phyloP scores from a whole-genome alignment of 2,329 filamentous ascomycete genomes.

The Pseudogymnoascus sp. region DNA sequence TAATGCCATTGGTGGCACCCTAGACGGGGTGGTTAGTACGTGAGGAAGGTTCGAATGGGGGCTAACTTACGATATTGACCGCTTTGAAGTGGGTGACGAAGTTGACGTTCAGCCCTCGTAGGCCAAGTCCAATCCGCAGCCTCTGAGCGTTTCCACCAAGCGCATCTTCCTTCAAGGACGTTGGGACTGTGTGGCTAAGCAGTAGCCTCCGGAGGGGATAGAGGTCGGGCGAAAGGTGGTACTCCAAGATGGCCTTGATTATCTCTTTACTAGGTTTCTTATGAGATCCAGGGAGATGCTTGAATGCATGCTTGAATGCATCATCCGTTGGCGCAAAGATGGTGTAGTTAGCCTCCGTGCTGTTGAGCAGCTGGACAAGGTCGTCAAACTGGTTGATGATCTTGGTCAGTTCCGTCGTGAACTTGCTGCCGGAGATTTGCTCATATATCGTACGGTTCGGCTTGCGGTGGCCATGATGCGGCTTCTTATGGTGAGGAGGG shows the following conservation, averaged over 20 bases:
- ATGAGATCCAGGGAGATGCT: conserved; percentile 43
- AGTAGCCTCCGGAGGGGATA: conserved; percentile 61
- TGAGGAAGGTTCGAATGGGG: not conserved
- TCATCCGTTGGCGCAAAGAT: conserved; percentile 71
- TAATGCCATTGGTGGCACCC: conserved; percentile 68
- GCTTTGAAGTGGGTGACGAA: conserved; percentile 64
- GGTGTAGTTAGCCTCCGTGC: conserved; percentile 65
- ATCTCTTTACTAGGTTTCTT: conserved; percentile 60
- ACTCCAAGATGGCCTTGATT: conserved; percentile 59
- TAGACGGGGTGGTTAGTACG: conserved; percentile 24
- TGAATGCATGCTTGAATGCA: conserved; percentile 71
- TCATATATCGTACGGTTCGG: conserved; percentile 71
- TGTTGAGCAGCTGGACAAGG: conserved; percentile 64
- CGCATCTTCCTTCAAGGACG: conserved; percentile 46
- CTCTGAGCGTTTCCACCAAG: conserved; percentile 58
- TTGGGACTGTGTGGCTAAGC: conserved; percentile 64
- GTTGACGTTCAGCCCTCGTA: conserved; percentile 62
- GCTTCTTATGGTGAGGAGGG: conserved; percentile 22
- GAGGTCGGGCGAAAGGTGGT: conserved; percentile 63
- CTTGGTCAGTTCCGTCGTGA: conserved; percentile 68
- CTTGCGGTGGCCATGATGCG: conserved; percentile 26
- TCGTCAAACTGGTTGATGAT: conserved; percentile 66
- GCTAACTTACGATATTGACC: conserved; percentile 54
- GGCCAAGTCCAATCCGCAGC: conserved; percentile 55
- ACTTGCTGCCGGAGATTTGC: conserved; percentile 64